Percentiles rank a stretch among this genome's conserved stretches.
Evolutionary conservation across 1,139 yeast genomes (phyloP).

Genomic region (Taphrina wiesneri): DNA sequence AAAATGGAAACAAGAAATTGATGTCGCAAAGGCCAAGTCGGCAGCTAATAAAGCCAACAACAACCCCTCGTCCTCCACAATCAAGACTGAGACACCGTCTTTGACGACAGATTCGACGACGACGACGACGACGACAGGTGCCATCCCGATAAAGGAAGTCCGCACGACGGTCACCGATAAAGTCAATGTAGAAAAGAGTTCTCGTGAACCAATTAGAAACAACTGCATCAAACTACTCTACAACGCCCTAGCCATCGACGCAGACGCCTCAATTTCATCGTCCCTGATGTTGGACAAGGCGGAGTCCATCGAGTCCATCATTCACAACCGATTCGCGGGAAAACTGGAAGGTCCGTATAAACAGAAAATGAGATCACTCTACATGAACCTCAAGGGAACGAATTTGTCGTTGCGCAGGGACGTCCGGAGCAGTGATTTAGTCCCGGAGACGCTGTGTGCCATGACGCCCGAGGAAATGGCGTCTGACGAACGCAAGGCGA

Average conservation of each 20-base stretch:
- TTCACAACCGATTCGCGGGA: constrained; percentile 54
- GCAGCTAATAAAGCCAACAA: constrained; percentile 33
- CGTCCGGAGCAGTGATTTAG: constrained; percentile 64
- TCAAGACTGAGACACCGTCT: constrained; percentile 38
- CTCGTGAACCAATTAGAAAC: constrained; percentile 70
- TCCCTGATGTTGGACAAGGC: constrained; percentile 62
- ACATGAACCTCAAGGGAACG: constrained; percentile 82
- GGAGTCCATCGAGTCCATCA: constrained; percentile 70
- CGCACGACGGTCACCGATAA: constrained; percentile 62
- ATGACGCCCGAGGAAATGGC: constrained; percentile 96
- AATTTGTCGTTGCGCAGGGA: constrained; percentile 79
- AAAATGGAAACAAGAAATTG: constrained; percentile 88
- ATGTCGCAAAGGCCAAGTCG: constrained; percentile 59
- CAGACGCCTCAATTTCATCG: constrained; percentile 57
- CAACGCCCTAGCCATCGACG: constrained; percentile 83
- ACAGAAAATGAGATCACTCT: constrained; percentile 77
- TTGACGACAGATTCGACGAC: constrained; percentile 33
- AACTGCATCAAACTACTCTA: constrained; percentile 80
- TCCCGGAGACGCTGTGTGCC: constrained; percentile 64
- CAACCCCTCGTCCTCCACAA: neutral
- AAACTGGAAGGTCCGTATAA: constrained; percentile 61
- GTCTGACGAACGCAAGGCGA: constrained; percentile 79
- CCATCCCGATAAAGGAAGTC: constrained; percentile 55
- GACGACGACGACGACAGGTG: constrained; percentile 32
- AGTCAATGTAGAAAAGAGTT: constrained; percentile 65